Evolutionary conservation across 139 green algal genomes (phyloP).

Genomic region (Chlamydomonas schloesseri): DNA sequence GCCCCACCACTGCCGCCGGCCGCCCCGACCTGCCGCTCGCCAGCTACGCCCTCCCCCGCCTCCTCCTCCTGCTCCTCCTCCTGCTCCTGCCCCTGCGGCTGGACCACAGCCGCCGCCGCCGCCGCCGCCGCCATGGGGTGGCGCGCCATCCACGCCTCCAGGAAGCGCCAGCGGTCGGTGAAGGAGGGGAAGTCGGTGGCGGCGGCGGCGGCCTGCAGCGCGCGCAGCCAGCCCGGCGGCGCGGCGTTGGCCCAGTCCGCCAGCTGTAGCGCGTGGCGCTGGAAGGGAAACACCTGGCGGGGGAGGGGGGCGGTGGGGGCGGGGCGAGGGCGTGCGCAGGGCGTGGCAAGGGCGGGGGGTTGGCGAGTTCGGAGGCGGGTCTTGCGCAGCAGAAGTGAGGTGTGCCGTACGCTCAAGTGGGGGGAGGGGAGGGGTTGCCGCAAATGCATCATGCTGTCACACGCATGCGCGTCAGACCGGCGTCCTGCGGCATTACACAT

Average conservation of each 20-base stretch:
- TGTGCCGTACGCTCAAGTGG: too few species aligned
- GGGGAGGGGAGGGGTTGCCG: too few species aligned
- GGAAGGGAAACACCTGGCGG: conserved; percentile 62
- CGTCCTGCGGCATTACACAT: too few species aligned
- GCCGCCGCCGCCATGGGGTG: conserved; percentile 1
- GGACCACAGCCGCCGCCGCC: too few species aligned
- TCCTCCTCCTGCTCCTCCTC: background rate
- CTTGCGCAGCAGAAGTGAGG: too few species aligned
- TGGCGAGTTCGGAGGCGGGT: too few species aligned
- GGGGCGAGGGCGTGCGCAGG: too few species aligned
- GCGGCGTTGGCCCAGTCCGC: conserved; percentile 59
- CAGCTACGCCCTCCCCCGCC: too few species aligned
- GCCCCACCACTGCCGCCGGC: too few species aligned
- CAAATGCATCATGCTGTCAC: too few species aligned
- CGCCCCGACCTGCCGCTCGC: background rate
- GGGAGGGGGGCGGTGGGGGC: background rate
- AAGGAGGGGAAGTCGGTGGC: conserved; percentile 47
- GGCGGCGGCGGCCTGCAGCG: conserved; percentile 1
- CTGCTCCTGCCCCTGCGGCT: background rate
- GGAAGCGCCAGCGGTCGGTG: conserved; percentile 23
- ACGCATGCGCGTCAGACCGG: too few species aligned
- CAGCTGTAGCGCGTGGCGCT: conserved; percentile 59
- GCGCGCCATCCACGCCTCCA: background rate
- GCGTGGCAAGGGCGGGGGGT: too few species aligned
- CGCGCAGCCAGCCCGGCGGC: background rate